These are phyloP conservation scores for Saussurea involucrata DNA, from an alignment of 129 eudicot genomes.

Conservation along the genomic window DNA sequence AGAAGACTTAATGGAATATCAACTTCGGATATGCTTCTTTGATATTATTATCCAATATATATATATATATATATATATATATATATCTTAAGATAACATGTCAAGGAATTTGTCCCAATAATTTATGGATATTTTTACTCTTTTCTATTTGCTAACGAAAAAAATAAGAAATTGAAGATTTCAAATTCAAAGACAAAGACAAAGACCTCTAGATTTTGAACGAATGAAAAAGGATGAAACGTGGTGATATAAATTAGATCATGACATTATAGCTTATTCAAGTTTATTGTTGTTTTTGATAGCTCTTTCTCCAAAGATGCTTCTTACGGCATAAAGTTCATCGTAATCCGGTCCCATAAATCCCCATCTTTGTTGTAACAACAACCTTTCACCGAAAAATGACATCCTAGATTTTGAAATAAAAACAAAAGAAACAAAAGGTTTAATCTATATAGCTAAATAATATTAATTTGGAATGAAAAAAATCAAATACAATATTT, in stretches of 20 bases:
- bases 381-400: background rate
- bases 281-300: background rate
- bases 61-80: no score
- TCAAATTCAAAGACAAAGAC: background rate
- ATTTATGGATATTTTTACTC: no score
- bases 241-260: background rate
- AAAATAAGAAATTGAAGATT: background rate
- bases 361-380: no score
- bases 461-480: background rate
- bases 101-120: background rate
- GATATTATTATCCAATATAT: background rate
- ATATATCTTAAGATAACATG: background rate
- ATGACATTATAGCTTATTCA: background rate
- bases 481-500: background rate
- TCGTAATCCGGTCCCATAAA: background rate
- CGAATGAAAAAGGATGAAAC: background rate
- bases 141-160: background rate
- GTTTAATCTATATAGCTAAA: background rate
- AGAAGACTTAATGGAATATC: no score
- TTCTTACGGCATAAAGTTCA: background rate
- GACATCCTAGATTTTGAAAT: background rate
- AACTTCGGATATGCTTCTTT: no score
- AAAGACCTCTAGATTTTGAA: background rate
- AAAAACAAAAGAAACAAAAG: background rate
- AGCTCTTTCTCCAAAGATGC: background rate